Evolutionary conservation across 1,284 basidiomycete species (phyloP).

Genomic region (Takashimella tepidaria): DNA sequence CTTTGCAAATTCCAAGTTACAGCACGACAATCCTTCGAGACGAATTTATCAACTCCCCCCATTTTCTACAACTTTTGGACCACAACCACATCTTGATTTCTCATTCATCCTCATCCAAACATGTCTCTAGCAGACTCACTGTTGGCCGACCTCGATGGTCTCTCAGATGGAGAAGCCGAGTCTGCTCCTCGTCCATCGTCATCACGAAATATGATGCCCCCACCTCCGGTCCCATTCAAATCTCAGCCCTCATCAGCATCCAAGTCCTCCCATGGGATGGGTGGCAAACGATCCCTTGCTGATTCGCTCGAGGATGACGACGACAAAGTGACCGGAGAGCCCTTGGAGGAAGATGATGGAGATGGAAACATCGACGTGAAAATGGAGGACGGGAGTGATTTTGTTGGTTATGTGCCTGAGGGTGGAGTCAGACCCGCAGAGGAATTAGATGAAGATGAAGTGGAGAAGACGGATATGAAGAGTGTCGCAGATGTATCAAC

Average conservation of each 20-base stretch:
- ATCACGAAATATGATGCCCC: constrained; percentile 13
- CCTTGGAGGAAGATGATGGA: constrained; percentile 41
- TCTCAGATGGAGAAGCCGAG: constrained; percentile 43
- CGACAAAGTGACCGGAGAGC: constrained; percentile 35
- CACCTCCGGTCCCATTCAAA: constrained; percentile 5
- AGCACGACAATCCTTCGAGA: neutral
- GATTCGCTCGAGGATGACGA: constrained; percentile 15
- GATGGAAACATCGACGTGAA: constrained; percentile 36
- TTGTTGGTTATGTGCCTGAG: constrained; percentile 65
- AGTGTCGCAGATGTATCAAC: constrained; percentile 74
- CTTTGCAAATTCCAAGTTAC: neutral
- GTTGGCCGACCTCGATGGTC: constrained; percentile 47
- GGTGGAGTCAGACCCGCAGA: constrained; percentile 89
- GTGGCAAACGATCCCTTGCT: constrained; percentile 12
- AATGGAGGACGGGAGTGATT: constrained; percentile 35
- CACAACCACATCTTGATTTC: neutral
- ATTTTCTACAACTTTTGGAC: neutral
- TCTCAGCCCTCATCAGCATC: constrained; percentile 13
- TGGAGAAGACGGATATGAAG: constrained; percentile 83
- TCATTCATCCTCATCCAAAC: constrained; percentile 7
- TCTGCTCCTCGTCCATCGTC: constrained; percentile 16
- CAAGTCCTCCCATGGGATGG: neutral
- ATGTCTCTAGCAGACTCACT: constrained; percentile 50
- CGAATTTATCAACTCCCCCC: neutral
- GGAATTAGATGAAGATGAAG: constrained; percentile 86